A percentile compares a stretch with the other conserved stretches of the same genome.
Conservation (phyloP, 192 early-diverging fungal species). For the Rhizoclosmatium globosum region DNA sequence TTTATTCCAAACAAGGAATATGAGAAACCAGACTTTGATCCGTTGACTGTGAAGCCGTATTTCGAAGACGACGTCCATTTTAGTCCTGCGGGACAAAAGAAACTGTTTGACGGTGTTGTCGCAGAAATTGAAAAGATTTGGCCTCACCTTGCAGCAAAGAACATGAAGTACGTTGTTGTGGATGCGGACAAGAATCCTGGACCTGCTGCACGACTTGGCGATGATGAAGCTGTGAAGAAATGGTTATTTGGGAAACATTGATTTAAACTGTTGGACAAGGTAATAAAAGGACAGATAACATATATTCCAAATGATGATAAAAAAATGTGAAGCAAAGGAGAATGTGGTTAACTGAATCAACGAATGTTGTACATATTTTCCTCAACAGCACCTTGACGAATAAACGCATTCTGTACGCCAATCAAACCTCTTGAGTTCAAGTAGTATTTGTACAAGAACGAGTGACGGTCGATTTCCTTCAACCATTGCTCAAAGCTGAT, state of each 20-base stretch:
- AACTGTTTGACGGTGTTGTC: not conserved
- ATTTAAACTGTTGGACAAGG: too few relatives aligned
- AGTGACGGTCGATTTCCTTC: conserved; percentile 48
- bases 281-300: too few relatives aligned
- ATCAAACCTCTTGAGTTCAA: conserved; percentile 56
- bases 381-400: not conserved
- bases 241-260: not conserved
- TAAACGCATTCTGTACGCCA: conserved; percentile 35
- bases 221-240: not conserved
- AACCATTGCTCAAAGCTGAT: conserved; percentile 51
- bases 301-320: too few relatives aligned
- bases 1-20: not conserved
- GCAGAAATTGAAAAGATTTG: not conserved
- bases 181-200: not conserved
- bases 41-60: conserved; percentile 2
- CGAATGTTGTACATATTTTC: conserved; percentile 32
- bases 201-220: not conserved
- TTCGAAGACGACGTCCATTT: conserved; percentile 6
- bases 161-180: not conserved
- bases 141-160: not conserved
- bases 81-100: not conserved
- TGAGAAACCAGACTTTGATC: conserved; percentile 16
- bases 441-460: conserved; percentile 61
- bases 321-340: not conserved
- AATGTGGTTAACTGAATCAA: conserved; percentile 3